Conservation (phyloP, 2,329 filamentous ascomycete species). For the Colletotrichum graminicola region DNA sequence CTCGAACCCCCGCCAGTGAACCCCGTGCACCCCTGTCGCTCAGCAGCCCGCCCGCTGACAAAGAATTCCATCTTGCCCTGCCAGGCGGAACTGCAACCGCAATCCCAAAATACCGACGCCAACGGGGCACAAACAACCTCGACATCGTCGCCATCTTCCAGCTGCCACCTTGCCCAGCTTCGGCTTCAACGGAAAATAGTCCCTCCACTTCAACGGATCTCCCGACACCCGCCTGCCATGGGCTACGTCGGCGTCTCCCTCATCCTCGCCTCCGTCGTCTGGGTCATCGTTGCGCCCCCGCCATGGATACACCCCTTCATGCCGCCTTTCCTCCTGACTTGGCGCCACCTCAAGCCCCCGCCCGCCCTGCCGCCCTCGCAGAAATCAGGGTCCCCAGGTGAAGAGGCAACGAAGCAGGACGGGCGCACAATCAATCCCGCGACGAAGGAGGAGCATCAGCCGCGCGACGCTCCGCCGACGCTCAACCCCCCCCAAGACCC, state of each 20-base stretch:
- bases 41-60: slow-evolving; percentile 23
- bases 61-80: slow-evolving; percentile 10
- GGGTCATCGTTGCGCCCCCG: slow-evolving; percentile 66
- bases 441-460: background rate
- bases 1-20: slow-evolving; percentile 36
- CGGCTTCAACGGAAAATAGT: background rate
- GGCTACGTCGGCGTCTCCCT: slow-evolving; percentile 71
- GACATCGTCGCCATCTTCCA: background rate
- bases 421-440: background rate
- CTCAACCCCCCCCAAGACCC: slow-evolving; percentile 27
- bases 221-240: slow-evolving; percentile 54
- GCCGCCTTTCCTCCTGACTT: slow-evolving; percentile 52
- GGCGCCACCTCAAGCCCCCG: slow-evolving; percentile 7
- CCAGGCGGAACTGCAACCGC: background rate
- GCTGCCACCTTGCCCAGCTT: no score
- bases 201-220: background rate
- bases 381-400: slow-evolving; percentile 26
- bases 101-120: background rate
- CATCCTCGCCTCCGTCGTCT: slow-evolving; percentile 70
- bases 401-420: slow-evolving; percentile 1
- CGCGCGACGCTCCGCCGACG: slow-evolving; percentile 38
- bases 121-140: background rate
- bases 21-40: slow-evolving; percentile 19
- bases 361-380: slow-evolving; percentile 7
- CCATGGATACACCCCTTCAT: slow-evolving; percentile 62